Evolutionary conservation across 1,284 basidiomycete genomes (phyloP).

Genomic region (Mycena citricolor): DNA sequence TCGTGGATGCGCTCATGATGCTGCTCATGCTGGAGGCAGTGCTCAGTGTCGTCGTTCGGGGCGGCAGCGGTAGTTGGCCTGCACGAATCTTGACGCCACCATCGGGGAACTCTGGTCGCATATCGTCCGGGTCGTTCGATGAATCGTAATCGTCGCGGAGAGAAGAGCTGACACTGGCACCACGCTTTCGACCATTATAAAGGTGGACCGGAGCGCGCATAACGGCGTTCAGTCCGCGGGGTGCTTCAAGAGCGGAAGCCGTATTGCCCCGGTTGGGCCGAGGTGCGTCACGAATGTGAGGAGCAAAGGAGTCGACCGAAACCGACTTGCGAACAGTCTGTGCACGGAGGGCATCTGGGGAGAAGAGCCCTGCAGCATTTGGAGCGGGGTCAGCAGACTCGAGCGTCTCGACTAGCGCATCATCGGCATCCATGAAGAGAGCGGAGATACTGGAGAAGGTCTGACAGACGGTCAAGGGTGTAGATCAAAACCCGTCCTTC

Average conservation of each 20-base stretch:
- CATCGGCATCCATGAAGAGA: background rate
- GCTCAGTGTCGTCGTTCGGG: slow-evolving; percentile 45
- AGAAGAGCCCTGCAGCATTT: slow-evolving; percentile 22
- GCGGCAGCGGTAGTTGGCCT: slow-evolving; percentile 55
- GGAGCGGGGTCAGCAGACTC: slow-evolving; percentile 15
- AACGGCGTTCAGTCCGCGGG: slow-evolving; percentile 29
- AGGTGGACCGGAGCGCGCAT: slow-evolving; percentile 27
- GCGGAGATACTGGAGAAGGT: too few species aligned
- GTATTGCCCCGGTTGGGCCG: slow-evolving; percentile 38
- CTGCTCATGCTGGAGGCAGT: slow-evolving; percentile 44
- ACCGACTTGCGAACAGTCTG: slow-evolving; percentile 60
- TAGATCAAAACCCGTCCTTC: too few species aligned
- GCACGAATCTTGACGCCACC: slow-evolving; percentile 36
- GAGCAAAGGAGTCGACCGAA: slow-evolving; percentile 72
- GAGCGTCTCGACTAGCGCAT: too few species aligned
- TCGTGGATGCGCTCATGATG: slow-evolving; percentile 33
- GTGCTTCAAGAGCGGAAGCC: slow-evolving; percentile 32
- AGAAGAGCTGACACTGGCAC: slow-evolving; percentile 52
- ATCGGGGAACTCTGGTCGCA: slow-evolving; percentile 41
- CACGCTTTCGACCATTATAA: slow-evolving; percentile 47
- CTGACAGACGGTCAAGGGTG: too few species aligned
- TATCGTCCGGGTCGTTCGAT: slow-evolving; percentile 53
- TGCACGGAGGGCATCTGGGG: slow-evolving; percentile 33
- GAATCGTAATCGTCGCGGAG: slow-evolving; percentile 39
- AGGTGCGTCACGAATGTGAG: slow-evolving; percentile 41